phyloP scores from a whole-genome alignment of 495 filamentous ascomycete genomes.

The Cudoniella acicularis region DNA sequence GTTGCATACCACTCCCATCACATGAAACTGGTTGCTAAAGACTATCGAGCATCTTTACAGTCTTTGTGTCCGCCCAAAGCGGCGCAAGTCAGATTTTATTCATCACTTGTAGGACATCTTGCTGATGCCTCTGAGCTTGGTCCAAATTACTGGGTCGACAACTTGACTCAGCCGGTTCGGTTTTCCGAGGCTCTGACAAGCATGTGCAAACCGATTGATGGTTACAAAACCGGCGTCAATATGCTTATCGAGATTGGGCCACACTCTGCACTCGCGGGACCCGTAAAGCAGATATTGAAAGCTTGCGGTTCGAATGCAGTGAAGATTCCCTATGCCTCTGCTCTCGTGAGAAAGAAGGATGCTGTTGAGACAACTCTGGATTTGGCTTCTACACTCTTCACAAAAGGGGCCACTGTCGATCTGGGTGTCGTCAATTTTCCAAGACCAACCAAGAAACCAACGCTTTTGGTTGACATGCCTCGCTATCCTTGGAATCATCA shows the following conservation, averaged over 20 bases:
- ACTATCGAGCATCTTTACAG: slow-evolving; percentile 24
- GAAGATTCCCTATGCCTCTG: slow-evolving; percentile 35
- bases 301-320: slow-evolving; percentile 6
- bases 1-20: slow-evolving; percentile 64
- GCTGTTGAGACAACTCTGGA: slow-evolving; percentile 47
- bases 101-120: slow-evolving; percentile 36
- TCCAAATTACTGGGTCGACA: slow-evolving; percentile 52
- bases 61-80: slow-evolving; percentile 27
- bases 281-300: slow-evolving; percentile 55
- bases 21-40: slow-evolving; percentile 47
- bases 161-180: slow-evolving; percentile 48
- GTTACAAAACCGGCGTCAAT: slow-evolving; percentile 19
- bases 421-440: slow-evolving; percentile 41
- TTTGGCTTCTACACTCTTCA: slow-evolving; percentile 32
- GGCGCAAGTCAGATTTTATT: slow-evolving; percentile 41
- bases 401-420: slow-evolving; percentile 40
- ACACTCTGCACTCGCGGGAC: slow-evolving; percentile 59
- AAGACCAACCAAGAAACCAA: slow-evolving; percentile 29
- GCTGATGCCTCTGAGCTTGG: slow-evolving; percentile 29
- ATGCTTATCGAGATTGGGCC: slow-evolving; percentile 62
- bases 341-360: slow-evolving; percentile 40
- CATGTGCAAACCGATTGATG: slow-evolving; percentile 30
- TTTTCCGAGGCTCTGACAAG: slow-evolving; percentile 41
- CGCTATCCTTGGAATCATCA: slow-evolving; percentile 38
- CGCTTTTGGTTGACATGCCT: slow-evolving; percentile 31